Percentiles rank a stretch among this genome's conserved stretches.
These are phyloP conservation scores for Magnolia changhungtana DNA, from an alignment of 164 flowering plant species.

Conservation along the genomic window DNA sequence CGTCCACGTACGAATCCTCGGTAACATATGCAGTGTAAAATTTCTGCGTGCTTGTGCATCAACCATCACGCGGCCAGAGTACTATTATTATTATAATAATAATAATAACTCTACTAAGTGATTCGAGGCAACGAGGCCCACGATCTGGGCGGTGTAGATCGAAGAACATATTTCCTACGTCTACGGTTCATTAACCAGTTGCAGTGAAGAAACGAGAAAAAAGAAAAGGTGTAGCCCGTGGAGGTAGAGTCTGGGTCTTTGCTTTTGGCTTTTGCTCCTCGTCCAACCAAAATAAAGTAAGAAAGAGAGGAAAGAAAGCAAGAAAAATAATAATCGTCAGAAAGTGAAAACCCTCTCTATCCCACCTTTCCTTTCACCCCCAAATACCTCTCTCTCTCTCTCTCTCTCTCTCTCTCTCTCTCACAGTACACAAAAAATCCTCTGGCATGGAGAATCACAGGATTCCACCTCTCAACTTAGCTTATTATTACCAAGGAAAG, in stretches of 20 bases:
- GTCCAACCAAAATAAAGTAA: slow-evolving; percentile 2
- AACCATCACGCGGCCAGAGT: neutral
- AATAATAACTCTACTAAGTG: neutral
- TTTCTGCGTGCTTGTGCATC: neutral
- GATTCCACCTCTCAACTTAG: slow-evolving; percentile 44
- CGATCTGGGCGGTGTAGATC: neutral
- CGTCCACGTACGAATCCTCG: too few relatives aligned
- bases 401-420: neutral
- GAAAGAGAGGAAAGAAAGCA: neutral
- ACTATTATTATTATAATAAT: too few relatives aligned
- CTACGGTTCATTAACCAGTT: neutral
- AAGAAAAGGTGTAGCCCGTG: neutral
- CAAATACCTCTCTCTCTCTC: neutral
- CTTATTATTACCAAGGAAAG: slow-evolving; percentile 70
- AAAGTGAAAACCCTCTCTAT: slow-evolving; percentile 7
- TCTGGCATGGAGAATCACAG: slow-evolving; percentile 41
- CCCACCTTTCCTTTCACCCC: neutral
- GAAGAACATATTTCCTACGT: neutral
- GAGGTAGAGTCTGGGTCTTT: slow-evolving; percentile 2
- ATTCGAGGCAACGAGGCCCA: neutral
- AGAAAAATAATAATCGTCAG: slow-evolving; percentile 4
- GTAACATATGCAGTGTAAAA: neutral
- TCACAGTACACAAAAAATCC: neutral
- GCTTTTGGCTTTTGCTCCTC: slow-evolving; percentile 15
- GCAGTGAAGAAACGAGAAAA: neutral